phyloP scores from a whole-genome alignment of 2,329 filamentous ascomycete species.

The Beauveria sp. region DNA sequence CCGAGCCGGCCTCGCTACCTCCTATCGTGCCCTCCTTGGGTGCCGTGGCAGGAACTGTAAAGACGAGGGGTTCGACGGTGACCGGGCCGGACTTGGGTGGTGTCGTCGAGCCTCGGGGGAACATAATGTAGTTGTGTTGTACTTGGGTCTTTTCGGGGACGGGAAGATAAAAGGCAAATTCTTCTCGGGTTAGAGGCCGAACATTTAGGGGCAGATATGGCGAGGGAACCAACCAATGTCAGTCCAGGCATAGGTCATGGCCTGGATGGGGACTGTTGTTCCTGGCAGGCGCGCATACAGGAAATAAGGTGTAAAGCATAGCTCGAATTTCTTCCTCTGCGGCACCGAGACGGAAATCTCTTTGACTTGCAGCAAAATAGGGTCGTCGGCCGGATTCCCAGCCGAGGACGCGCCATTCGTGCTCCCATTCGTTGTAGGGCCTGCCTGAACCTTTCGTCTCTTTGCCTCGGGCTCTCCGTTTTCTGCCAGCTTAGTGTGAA shows the following conservation, averaged over 20 bases:
- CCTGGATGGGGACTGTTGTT: slow-evolving; percentile 43
- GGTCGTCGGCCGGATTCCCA: slow-evolving; percentile 39
- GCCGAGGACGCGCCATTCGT: slow-evolving; percentile 18
- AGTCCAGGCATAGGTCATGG: slow-evolving; percentile 51
- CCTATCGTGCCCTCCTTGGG: slow-evolving; percentile 53
- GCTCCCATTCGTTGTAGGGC: slow-evolving; percentile 2
- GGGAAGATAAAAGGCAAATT: slow-evolving; percentile 56
- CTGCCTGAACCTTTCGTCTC: slow-evolving; percentile 43
- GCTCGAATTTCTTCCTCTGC: slow-evolving; percentile 59
- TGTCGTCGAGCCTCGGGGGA: slow-evolving; percentile 49
- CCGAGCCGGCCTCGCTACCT: slow-evolving; percentile 41
- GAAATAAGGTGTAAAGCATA: slow-evolving; percentile 53
- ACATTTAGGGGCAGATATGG: not conserved
- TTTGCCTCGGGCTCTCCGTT: slow-evolving; percentile 42
- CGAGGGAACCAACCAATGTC: slow-evolving; percentile 46
- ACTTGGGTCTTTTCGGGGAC: slow-evolving; percentile 59
- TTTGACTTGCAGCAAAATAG: slow-evolving; percentile 51
- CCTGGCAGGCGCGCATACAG: slow-evolving; percentile 49
- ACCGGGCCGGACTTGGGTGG: slow-evolving; percentile 38
- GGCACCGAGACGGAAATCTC: slow-evolving; percentile 62
- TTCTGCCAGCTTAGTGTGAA: slow-evolving; percentile 36
- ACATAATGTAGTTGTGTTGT: slow-evolving; percentile 58
- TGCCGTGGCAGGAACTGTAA: slow-evolving; percentile 52
- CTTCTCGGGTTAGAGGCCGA: slow-evolving; percentile 26
- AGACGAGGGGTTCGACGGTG: slow-evolving; percentile 51